Conservation (phyloP, 306 rosid genomes). For the Dalbergia cochinchinensis region DNA sequence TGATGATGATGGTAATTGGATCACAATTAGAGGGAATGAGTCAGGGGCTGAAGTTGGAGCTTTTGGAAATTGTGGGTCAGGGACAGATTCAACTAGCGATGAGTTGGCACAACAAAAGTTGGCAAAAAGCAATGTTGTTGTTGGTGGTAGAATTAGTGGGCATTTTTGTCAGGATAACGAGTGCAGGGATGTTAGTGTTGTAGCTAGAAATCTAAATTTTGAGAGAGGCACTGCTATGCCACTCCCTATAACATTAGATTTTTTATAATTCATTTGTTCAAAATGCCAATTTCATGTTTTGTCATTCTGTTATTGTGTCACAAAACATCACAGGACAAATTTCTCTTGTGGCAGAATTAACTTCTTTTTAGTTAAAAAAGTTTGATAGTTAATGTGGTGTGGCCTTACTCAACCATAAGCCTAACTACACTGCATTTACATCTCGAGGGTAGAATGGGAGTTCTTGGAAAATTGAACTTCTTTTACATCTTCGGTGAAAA, state of each 20-base stretch:
- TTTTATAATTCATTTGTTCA: slow-evolving; percentile 48
- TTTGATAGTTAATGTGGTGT: background rate
- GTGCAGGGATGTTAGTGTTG: slow-evolving; percentile 47
- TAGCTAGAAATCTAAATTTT: slow-evolving; percentile 52
- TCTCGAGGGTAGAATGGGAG: slow-evolving; percentile 30
- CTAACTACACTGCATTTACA: background rate
- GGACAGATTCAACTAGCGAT: slow-evolving; percentile 42
- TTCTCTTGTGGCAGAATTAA: background rate
- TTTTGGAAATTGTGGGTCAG: slow-evolving; percentile 50
- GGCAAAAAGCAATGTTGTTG: slow-evolving; percentile 48
- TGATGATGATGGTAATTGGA: slow-evolving; percentile 60
- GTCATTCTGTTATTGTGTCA: background rate
- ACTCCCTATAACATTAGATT: slow-evolving; percentile 47
- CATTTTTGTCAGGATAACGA: slow-evolving; percentile 31
- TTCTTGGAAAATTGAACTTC: background rate
- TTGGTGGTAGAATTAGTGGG: slow-evolving; percentile 46
- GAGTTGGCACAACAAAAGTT: slow-evolving; percentile 33
- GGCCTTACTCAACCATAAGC: slow-evolving; percentile 1
- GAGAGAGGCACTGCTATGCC: slow-evolving; percentile 47
- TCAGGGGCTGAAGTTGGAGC: slow-evolving; percentile 25
- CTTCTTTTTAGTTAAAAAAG: background rate
- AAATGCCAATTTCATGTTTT: background rate
- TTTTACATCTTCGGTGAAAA: slow-evolving; percentile 16
- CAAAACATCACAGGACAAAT: background rate
- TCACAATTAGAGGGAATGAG: slow-evolving; percentile 56